Conservation (phyloP, 345 rosid genomes). For the Gossypium ekmanianum region DNA sequence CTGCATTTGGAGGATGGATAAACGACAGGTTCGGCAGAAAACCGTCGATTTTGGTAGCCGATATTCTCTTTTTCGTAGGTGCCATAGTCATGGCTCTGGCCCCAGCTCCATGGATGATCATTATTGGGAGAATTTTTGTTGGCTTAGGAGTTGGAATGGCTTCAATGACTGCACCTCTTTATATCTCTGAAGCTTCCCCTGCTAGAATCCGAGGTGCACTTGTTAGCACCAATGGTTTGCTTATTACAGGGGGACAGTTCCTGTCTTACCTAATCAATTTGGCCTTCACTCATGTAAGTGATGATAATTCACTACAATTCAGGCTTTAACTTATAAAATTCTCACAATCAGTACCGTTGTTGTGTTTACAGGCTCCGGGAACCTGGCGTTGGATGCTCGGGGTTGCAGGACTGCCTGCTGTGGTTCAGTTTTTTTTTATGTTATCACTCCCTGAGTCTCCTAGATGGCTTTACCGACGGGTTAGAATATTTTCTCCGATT, state of each 20-base stretch:
- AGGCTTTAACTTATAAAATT: neutral
- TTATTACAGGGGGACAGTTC: conserved; percentile 86
- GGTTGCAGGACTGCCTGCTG: conserved; percentile 57
- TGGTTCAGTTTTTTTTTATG: conserved; percentile 66
- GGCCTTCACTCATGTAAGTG: conserved; percentile 59
- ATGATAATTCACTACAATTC: neutral
- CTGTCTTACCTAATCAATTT: conserved; percentile 78
- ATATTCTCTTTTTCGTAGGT: conserved; percentile 60
- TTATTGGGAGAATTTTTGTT: conserved; percentile 67
- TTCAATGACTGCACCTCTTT: conserved; percentile 92
- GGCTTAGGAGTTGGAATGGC: conserved; percentile 97
- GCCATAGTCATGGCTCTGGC: conserved; percentile 69
- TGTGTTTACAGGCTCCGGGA: conserved; percentile 44
- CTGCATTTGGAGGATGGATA: conserved; percentile 73
- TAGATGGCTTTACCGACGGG: conserved; percentile 71
- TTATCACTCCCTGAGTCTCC: conserved; percentile 80
- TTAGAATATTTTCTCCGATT: neutral
- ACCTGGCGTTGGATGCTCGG: conserved; percentile 99
- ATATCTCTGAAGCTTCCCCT: conserved; percentile 90
- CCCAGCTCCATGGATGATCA: conserved; percentile 66
- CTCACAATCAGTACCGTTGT: neutral
- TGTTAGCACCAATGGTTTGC: conserved; percentile 74
- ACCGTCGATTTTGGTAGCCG: conserved; percentile 53
- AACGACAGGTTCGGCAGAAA: conserved; percentile 76
- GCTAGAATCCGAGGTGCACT: conserved; percentile 88